Evolutionary conservation across 768 basidiomycete genomes (phyloP).

Genomic region (Rhodotorula babjevae): DNA sequence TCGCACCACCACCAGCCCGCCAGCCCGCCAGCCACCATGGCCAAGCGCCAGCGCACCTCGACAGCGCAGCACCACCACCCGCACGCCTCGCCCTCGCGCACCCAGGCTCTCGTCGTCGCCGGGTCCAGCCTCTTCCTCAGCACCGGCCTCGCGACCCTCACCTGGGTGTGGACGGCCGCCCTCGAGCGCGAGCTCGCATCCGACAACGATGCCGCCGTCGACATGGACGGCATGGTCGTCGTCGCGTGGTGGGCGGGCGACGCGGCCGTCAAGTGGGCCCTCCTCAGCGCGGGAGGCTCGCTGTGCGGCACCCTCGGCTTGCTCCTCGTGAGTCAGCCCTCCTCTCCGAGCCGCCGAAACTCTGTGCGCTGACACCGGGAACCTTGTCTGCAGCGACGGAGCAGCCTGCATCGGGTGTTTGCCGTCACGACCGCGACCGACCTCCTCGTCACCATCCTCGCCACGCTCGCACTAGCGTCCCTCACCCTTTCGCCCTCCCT

Average conservation of each 20-base stretch:
- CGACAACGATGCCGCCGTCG: constrained; percentile 12
- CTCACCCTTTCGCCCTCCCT: constrained; percentile 29
- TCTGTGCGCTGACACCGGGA: background rate
- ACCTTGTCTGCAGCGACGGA: background rate
- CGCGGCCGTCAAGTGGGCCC: constrained; percentile 7
- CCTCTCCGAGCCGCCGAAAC: background rate
- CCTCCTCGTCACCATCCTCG: constrained; percentile 15
- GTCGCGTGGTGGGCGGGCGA: constrained; percentile 24
- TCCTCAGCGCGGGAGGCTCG: constrained; percentile 7
- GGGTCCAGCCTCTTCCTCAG: constrained; percentile 5
- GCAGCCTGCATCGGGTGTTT: constrained; percentile 17
- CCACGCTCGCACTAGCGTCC: constrained; percentile 22
- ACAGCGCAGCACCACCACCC: background rate
- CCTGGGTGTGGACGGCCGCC: background rate
- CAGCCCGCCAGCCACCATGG: background rate
- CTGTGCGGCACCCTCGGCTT: constrained; percentile 13
- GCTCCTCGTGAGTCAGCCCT: constrained; percentile 4
- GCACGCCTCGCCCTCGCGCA: background rate
- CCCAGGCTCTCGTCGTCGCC: constrained; percentile 5
- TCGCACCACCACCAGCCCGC: background rate
- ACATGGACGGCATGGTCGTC: constrained; percentile 16
- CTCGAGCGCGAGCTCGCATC: background rate
- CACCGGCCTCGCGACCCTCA: constrained; percentile 1
- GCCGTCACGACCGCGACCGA: constrained; percentile 30
- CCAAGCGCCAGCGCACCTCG: background rate